A percentile compares a stretch with the other conserved stretches of the same genome.
Evolutionary conservation across 371 early-diverging fungal species (phyloP).

Genomic region (Blakeslea trispora): DNA sequence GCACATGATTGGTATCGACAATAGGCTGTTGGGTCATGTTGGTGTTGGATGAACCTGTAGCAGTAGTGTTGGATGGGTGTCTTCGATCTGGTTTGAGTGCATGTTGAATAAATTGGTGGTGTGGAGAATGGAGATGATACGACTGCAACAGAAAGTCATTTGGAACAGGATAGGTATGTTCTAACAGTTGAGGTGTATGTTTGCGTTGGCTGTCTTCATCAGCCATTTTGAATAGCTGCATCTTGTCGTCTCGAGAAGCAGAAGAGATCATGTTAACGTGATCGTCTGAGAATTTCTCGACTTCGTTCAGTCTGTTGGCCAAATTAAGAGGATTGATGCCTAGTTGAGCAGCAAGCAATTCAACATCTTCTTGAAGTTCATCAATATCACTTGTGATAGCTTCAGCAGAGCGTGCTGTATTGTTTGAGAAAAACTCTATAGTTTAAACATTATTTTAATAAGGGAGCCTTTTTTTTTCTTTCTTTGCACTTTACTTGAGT

Average conservation of each 20-base stretch:
- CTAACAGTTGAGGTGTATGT: not conserved
- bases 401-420: conserved; percentile 35
- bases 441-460: no score
- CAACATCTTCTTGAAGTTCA: conserved; percentile 35
- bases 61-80: not conserved
- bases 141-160: not conserved
- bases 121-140: not conserved
- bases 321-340: conserved; percentile 35
- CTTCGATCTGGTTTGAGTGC: not conserved
- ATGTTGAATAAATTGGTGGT: not conserved
- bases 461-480: no score
- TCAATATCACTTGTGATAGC: conserved; percentile 41
- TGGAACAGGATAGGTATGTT: not conserved
- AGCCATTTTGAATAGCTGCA: conserved; percentile 1
- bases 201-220: not conserved
- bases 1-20: no score
- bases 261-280: conserved; percentile 11
- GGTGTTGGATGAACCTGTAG: no score
- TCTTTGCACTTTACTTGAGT: no score
- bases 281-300: conserved; percentile 21
- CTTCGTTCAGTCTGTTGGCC: conserved; percentile 15
- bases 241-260: conserved; percentile 3
- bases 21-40: not conserved
- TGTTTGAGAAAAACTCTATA: conserved; percentile 25
- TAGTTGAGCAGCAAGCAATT: conserved; percentile 33